Evolutionary conservation across 108 stramenopile genomes (phyloP), one percentile per base, ranked within the genome.

Genomic region (Seminavis robusta): DNA sequence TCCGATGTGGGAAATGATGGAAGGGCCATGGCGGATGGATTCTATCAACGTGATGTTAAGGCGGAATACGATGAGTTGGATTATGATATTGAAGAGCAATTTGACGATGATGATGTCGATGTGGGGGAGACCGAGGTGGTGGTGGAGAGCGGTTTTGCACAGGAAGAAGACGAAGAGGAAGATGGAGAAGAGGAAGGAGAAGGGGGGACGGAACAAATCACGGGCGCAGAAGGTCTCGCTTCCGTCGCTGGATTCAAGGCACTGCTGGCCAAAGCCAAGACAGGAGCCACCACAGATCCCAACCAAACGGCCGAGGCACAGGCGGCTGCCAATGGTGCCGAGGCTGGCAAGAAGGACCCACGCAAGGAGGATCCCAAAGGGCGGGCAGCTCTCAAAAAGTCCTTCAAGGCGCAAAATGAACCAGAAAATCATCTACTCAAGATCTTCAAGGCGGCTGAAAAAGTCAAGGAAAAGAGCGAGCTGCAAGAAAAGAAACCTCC

Each of bases 71-170:
- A 92, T 71, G 86, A 85, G 40, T 59, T 92, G 60, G 90, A 92
- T 73, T 92, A 92, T 53, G 90, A 92, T 74, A 81, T 83, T 48
- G 84, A 86, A 45, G 90, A 92, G 63, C 90, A 87, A 44, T 92
- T 92, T 56, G 90, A 92, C 65, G 90, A 92, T 48, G 90, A 92
- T 50, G 90, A 92, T 69, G 84, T 92, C 20, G 84, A 92, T 63
- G 50, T 92, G 15, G 86, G 86, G 37, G 90, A 88, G 55, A 72
- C 73, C 19, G 84, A 86, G 44, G 80, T 84, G 13, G 67, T 65
- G 8, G 76, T 75, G 13, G 80, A 79, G 41, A 73, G 69, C 15
- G 67, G 74, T 13, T 74, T 72, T 2, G 80, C 64, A 56, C 81
- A 74, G 2, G 73, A 74, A 8, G 83, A 79, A 20, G 67, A 79